Evolutionary conservation across 1,139 yeast genomes (phyloP).

Genomic region (Zygosaccharomyces sapae): DNA sequence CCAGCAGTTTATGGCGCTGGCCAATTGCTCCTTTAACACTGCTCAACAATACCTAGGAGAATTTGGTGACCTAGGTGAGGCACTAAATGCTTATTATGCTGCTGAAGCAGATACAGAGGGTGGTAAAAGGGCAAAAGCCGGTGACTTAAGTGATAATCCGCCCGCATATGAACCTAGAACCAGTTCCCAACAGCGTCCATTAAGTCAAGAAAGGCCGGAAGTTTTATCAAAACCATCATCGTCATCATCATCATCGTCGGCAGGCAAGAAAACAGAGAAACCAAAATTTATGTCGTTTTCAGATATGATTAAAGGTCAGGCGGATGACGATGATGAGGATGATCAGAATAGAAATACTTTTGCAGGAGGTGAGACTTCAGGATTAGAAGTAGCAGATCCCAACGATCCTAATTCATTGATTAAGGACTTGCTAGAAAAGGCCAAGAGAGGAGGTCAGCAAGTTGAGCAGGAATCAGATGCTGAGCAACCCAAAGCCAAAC

Average conservation of each 20-base stretch:
- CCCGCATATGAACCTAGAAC: background rate
- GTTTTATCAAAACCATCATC: slow-evolving; percentile 12
- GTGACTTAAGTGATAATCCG: slow-evolving; percentile 4
- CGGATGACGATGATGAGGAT: slow-evolving; percentile 45
- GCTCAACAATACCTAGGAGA: slow-evolving; percentile 44
- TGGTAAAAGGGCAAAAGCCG: slow-evolving; percentile 3
- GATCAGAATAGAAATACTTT: slow-evolving; percentile 69
- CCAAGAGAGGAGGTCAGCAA: slow-evolving; percentile 45
- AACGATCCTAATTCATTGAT: slow-evolving; percentile 52
- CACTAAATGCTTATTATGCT: slow-evolving; percentile 36
- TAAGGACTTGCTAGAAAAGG: slow-evolving; percentile 57
- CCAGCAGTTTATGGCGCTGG: slow-evolving; percentile 51
- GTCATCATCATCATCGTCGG: slow-evolving; percentile 18
- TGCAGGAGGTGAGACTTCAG: slow-evolving; percentile 95
- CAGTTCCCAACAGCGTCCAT: background rate
- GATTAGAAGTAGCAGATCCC: slow-evolving; percentile 90
- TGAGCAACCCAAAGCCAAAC: slow-evolving; percentile 17
- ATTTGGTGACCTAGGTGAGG: slow-evolving; percentile 35
- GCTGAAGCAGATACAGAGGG: slow-evolving; percentile 16
- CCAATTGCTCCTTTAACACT: slow-evolving; percentile 43
- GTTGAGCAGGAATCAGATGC: slow-evolving; percentile 41
- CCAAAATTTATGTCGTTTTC: slow-evolving; percentile 47
- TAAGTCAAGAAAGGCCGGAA: background rate
- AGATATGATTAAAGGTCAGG: slow-evolving; percentile 45
- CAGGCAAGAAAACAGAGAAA: slow-evolving; percentile 17